Evolutionary conservation across 257 asterid species (phyloP).

Genomic region (Ocimum tenuiflorum): DNA sequence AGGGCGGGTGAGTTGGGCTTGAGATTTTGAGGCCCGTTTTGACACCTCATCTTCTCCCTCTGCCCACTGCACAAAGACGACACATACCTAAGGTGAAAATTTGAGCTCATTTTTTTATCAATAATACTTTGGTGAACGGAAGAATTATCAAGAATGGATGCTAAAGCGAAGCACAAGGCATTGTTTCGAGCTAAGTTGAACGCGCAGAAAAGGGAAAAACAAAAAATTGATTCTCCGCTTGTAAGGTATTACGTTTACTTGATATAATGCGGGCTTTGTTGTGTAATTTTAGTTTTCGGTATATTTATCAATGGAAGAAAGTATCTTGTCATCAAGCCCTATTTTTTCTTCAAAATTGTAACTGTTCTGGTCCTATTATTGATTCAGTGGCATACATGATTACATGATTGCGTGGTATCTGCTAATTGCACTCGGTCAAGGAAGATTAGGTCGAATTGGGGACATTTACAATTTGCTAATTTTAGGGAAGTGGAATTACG

Average conservation of each 20-base stretch:
- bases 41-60: too few species aligned
- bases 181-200: conserved; percentile 62
- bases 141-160: conserved; percentile 37
- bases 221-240: conserved; percentile 76
- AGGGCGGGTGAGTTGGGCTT: too few species aligned
- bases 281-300: not conserved
- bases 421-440: not conserved
- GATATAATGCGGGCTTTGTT: not conserved
- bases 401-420: too few species aligned
- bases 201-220: conserved; percentile 57
- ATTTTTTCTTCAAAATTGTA: not conserved
- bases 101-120: not conserved
- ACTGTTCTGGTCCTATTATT: not conserved
- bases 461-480: not conserved
- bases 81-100: not conserved
- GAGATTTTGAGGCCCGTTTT: too few species aligned
- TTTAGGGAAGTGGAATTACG: not conserved
- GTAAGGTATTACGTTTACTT: conserved; percentile 47
- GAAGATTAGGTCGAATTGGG: conserved; percentile 5
- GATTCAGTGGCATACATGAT: not conserved
- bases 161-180: conserved; percentile 66
- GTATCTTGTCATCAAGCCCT: not conserved
- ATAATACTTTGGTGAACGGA: conserved; percentile 12
- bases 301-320: not conserved
- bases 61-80: not conserved